phyloP scores from a whole-genome alignment of 106 monocot species.

The Xerophyta viscosa region DNA sequence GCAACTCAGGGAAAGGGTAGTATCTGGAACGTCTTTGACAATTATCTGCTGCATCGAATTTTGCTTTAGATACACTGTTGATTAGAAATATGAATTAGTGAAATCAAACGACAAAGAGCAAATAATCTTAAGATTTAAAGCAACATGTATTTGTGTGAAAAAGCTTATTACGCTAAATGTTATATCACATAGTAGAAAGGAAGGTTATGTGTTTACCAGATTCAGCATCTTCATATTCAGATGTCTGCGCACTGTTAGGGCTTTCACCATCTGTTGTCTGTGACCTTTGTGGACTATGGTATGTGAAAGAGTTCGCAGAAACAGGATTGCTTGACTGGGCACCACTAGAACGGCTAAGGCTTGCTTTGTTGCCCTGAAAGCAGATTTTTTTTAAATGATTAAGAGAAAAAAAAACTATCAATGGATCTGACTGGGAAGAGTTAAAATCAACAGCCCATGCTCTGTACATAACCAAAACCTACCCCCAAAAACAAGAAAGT shows the following conservation, averaged over 20 bases:
- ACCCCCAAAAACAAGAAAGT: too few relatives aligned
- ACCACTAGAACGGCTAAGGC: slow-evolving; percentile 46
- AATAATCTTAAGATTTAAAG: slow-evolving; percentile 7
- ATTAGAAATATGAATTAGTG: slow-evolving; percentile 86
- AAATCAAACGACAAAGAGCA: slow-evolving; percentile 14
- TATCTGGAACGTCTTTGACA: slow-evolving; percentile 87
- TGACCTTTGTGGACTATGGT: slow-evolving; percentile 48
- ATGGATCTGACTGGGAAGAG: too few relatives aligned
- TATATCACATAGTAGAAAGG: too few relatives aligned
- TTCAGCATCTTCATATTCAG: slow-evolving; percentile 73
- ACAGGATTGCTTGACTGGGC: slow-evolving; percentile 46
- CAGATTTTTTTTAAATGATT: not conserved
- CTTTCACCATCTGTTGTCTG: slow-evolving; percentile 42
- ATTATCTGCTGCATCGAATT: slow-evolving; percentile 99
- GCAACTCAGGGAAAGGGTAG: slow-evolving; percentile 88
- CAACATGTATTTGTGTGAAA: not conserved
- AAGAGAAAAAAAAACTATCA: not conserved
- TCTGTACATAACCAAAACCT: too few relatives aligned
- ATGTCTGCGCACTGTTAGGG: slow-evolving; percentile 43
- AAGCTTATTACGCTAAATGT: too few relatives aligned
- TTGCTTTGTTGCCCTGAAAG: slow-evolving; percentile 56
- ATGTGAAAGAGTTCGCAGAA: slow-evolving; percentile 60
- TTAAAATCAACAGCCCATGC: too few relatives aligned
- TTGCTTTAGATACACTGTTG: slow-evolving; percentile 97
- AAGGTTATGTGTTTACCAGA: too few relatives aligned